Conservation (phyloP, 345 rosid species). For the Capsella bursapastoris region DNA sequence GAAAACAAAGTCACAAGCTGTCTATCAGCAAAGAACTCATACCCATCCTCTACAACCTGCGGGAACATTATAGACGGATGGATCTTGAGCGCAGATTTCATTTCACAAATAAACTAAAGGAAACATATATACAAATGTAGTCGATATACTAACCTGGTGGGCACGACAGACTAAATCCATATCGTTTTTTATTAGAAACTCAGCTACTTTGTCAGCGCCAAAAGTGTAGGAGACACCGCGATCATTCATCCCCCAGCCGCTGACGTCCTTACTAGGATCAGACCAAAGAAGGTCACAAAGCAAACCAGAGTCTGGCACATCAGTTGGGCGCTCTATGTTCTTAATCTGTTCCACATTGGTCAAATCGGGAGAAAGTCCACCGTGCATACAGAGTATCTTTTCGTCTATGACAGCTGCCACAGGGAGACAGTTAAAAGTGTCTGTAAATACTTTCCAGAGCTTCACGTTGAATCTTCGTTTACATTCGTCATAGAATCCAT, state of each 20-base stretch:
- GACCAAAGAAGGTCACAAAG: slow-evolving; percentile 72
- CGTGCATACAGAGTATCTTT: slow-evolving; percentile 69
- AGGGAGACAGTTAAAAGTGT: slow-evolving; percentile 49
- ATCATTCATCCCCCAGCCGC: slow-evolving; percentile 67
- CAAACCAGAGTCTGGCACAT: slow-evolving; percentile 61
- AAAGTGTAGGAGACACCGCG: slow-evolving; percentile 65
- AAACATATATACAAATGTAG: background rate
- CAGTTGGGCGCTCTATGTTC: slow-evolving; percentile 53
- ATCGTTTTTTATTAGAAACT: slow-evolving; percentile 77
- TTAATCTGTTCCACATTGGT: slow-evolving; percentile 53
- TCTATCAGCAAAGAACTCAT: slow-evolving; percentile 84
- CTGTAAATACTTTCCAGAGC: slow-evolving; percentile 43
- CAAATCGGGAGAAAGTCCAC: slow-evolving; percentile 64
- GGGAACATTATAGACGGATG: slow-evolving; percentile 11
- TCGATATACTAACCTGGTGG: slow-evolving; percentile 66
- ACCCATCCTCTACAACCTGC: slow-evolving; percentile 96
- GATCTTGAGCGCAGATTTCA: background rate
- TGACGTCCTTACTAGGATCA: slow-evolving; percentile 57
- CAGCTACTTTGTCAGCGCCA: slow-evolving; percentile 57
- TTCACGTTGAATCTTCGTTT: slow-evolving; percentile 44
- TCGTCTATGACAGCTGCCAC: slow-evolving; percentile 63
- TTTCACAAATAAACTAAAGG: slow-evolving; percentile 27
- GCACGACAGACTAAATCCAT: slow-evolving; percentile 57
- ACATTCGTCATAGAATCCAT: slow-evolving; percentile 42
- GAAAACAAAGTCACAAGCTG: slow-evolving; percentile 57